Evolutionary conservation across 306 rosid genomes (phyloP), one percentile per base, ranked within the genome.

Genomic region (Oemleria cerasiformis): DNA sequence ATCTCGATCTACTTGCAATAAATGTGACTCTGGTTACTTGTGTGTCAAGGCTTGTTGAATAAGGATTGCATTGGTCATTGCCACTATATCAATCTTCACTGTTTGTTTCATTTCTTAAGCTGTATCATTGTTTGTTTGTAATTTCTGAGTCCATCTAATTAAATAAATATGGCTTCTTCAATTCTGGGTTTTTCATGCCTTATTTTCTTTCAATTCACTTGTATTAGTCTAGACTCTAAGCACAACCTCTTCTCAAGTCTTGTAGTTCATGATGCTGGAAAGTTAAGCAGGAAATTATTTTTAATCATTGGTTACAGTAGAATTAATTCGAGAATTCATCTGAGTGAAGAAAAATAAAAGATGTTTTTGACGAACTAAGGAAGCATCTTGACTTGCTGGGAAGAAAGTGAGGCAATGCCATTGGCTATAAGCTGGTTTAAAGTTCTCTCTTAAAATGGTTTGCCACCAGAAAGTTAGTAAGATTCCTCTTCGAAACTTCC

Each of bases 41-140:
- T 41, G 44, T 8, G 9, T 44, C 39, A 41, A 17, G 57, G 8
- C 20, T 19, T 6, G 3, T 11, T 21, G 20, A 67, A 38, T 45
- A 75, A 67, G 54, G 41, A 20, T 57, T 16, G 36, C 9, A 14
- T 23, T 75, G 10, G 73, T 59, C 68, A 63, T 19, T 38, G 30
- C 55, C 53, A 63, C 34, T 16, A 48, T 36, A 73, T 16, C 16
- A 14, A 49, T 54, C 38, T 73, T 21, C 57, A 14, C 14, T 50
- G 6, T 14, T 13, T 48, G 53, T 15, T 14, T 48, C 13, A 45
- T 11, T 47, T 5, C 17, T 47, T 47, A 47, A 47, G 16, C 16
- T 47, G 51, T 45, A 45, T 45, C 49, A 47, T 47, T 5, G 51
- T 12, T 47, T 12, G 51, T 11, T 47, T 12, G 51, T 47, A 47